Conservation (phyloP, 2,329 filamentous ascomycete species). For the Aspergillus sp. region DNA sequence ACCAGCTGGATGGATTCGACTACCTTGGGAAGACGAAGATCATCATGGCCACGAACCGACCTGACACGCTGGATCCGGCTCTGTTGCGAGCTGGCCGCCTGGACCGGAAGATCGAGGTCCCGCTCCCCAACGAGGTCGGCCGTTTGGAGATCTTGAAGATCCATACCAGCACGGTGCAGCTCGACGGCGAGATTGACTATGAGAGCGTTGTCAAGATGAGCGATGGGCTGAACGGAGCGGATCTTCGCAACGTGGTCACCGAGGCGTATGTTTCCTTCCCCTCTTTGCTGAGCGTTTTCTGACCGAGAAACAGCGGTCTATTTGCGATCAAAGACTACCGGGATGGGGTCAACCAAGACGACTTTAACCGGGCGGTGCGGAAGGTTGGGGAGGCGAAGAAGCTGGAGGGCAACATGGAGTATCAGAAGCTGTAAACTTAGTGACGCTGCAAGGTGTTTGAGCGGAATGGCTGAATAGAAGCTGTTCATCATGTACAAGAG, state of each 20-base stretch:
- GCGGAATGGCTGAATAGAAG: no score
- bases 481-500: no score
- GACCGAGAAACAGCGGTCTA: constrained; percentile 54
- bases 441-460: no score
- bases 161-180: constrained; percentile 73
- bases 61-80: constrained; percentile 89
- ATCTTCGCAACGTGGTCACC: constrained; percentile 94
- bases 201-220: constrained; percentile 99
- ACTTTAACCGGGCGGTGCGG: constrained; percentile 97
- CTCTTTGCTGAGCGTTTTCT: constrained; percentile 6
- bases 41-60: constrained; percentile 98
- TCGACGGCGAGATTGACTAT: constrained; percentile 94
- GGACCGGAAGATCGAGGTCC: constrained; percentile 96
- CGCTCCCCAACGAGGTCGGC: constrained; percentile 92
- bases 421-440: constrained; percentile 78
- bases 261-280: constrained; percentile 62
- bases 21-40: constrained; percentile 99
- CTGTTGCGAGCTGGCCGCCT: constrained; percentile 84
- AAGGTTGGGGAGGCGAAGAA: constrained; percentile 98
- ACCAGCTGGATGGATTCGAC: constrained; percentile 97
- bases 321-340: constrained; percentile 98
- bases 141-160: constrained; percentile 97
- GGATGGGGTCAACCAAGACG: constrained; percentile 92
- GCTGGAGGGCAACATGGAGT: constrained; percentile 94
- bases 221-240: constrained; percentile 92